These are phyloP conservation scores for Henckelia pumila DNA, from an alignment of 257 asterid species.

Conservation along the genomic window DNA sequence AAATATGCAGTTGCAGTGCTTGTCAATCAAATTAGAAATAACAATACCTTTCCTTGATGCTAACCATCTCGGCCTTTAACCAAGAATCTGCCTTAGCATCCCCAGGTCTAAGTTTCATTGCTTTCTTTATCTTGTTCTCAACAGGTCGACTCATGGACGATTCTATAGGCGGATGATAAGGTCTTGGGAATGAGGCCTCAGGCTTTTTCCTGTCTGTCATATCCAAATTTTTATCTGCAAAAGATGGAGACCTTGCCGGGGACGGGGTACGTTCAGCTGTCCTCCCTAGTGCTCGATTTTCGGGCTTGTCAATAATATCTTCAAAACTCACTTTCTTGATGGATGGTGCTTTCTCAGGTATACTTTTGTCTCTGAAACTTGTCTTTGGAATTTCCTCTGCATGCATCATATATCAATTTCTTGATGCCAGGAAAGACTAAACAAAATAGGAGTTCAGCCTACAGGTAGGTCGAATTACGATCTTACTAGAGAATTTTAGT, in stretches of 20 bases:
- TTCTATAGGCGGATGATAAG: not conserved
- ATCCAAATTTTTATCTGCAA: conserved; percentile 31
- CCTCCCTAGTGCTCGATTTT: conserved; percentile 17
- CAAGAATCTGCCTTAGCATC: conserved; percentile 65
- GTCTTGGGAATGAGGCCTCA: conserved; percentile 26
- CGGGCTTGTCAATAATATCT: conserved; percentile 19
- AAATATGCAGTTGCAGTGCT: not conserved
- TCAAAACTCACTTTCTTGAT: conserved; percentile 28
- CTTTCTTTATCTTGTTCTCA: conserved; percentile 8
- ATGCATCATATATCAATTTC: not conserved
- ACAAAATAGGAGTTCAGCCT: not conserved
- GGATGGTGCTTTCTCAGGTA: conserved; percentile 21
- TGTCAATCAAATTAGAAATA: not conserved
- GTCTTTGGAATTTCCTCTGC: not conserved
- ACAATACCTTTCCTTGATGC: conserved; percentile 54
- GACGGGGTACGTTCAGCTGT: conserved; percentile 20
- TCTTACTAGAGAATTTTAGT: not conserved
- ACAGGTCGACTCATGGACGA: conserved; percentile 21
- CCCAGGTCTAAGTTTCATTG: conserved; percentile 34
- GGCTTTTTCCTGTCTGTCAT: conserved; percentile 28
- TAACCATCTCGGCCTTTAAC: conserved; percentile 60
- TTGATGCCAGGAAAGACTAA: not conserved
- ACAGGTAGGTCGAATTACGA: not conserved
- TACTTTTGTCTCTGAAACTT: not conserved
- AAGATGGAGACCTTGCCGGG: conserved; percentile 28